Base-by-base conservation (phyloP, 2,329 filamentous ascomycete genomes). In the Microdochium paspali region DNA sequence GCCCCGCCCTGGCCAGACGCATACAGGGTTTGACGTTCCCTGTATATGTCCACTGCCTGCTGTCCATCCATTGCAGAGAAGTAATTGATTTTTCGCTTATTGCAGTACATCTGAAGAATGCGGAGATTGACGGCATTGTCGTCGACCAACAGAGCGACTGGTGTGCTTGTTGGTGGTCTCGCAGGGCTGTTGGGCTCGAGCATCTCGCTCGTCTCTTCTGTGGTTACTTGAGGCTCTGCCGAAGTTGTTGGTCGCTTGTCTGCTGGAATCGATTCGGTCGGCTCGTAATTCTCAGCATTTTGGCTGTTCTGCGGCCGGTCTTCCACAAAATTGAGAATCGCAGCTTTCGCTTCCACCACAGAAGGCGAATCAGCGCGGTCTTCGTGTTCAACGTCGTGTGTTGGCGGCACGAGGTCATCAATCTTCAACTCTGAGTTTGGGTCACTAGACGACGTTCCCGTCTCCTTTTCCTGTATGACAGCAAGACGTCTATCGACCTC, bases 71-170 rank as follows among this genome's bases (percentile, higher is more conserved):
- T 61, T 1, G 71, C 70, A 1, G 64, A 65, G 15, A 62, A 56
- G 24, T 70, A 71, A 15, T 67, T 62, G 23, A 72, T 61, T 0
- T 64, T 62, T 10, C 69, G 61, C 39, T 68, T 67, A 47, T 68
- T 65, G 45, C 72, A 68, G 52, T 73, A 74, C 55, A 72, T 70
- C 18, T 66, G 60, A 24, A 75, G 53, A 24, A 75, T 71, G 20
- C 71, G 70, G 0, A 74, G 62, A 21, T 75, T 75, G 47, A 74
- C 68, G 2, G 65, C 47, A 43, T 74, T 75, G 50, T 74, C 72
- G 50, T 74, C 72, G 0, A 73, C 71, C 1, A 75, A 56, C 0
- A 75, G 60, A 18, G 35, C 35, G 35, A 40, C 35, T 20, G 35
- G 35, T 12, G 15, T 21, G 35, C 15, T 9, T 5, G 35, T 4